Conservation (phyloP, 2,329 filamentous ascomycete genomes). For the Arthrobotrys conoides region DNA sequence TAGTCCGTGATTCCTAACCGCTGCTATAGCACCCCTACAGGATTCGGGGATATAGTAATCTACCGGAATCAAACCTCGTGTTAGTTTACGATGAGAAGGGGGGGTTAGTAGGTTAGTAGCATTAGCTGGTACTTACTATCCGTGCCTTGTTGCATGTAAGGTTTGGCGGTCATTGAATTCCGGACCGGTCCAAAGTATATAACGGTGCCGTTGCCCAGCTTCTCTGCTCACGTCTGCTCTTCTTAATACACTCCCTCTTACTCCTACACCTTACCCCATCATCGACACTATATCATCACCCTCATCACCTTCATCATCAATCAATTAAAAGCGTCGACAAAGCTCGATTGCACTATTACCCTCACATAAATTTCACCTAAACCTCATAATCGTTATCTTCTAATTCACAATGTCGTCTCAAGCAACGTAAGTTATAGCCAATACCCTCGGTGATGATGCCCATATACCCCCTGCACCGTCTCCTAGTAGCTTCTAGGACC, state of each 20-base stretch:
- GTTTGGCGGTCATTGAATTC: slow-evolving; percentile 27
- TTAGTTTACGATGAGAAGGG: background rate
- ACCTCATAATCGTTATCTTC: background rate
- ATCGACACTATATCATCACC: background rate
- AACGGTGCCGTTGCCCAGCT: slow-evolving; percentile 34
- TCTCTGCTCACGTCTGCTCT: slow-evolving; percentile 18
- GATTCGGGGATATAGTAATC: slow-evolving; percentile 34
- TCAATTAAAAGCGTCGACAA: slow-evolving; percentile 19
- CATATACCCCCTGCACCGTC: slow-evolving; percentile 64
- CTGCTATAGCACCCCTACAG: slow-evolving; percentile 13
- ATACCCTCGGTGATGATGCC: slow-evolving; percentile 60
- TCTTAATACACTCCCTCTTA: background rate
- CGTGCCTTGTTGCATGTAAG: background rate
- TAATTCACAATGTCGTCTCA: slow-evolving; percentile 64
- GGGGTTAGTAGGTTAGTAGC: background rate
- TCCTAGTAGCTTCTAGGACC: slow-evolving; percentile 51
- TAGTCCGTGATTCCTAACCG: slow-evolving; percentile 32
- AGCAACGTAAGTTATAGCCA: slow-evolving; percentile 74
- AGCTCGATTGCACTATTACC: slow-evolving; percentile 30
- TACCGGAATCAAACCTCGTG: slow-evolving; percentile 25
- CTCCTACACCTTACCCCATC: background rate
- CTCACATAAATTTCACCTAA: background rate
- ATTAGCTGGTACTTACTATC: background rate
- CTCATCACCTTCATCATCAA: slow-evolving; percentile 10
- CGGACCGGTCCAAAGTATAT: slow-evolving; percentile 47